Base-by-base conservation (phyloP, 768 basidiomycete genomes). In the Trametopsis cervina region DNA sequence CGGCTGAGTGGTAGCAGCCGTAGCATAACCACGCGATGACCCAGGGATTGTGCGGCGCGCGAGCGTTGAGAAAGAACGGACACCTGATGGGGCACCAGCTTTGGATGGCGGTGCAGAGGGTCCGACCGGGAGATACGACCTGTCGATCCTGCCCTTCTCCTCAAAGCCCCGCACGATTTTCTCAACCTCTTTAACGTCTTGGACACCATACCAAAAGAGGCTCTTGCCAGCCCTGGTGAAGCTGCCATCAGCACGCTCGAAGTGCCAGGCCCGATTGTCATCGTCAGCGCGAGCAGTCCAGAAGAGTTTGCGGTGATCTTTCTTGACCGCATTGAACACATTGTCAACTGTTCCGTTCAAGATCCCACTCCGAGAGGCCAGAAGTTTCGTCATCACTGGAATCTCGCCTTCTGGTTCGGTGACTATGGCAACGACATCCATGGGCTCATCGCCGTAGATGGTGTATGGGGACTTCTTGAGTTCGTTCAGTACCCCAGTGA, bases 211-310 rank as follows among this genome's bases (percentile, higher is more conserved):
- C 95, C 96, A 99, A 78, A 96, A 98, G 61, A 99, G 68, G 60
- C 84, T 93, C 67, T 83, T 83, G 17, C 95, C 94, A 15, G 89
- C 89, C 33, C 96, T 77, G 15, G 93, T 95, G 72, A 99, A 99
- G 66, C 89, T 91, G 0, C 96, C 96, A 57, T 98, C 94, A 0
- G 96, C 92, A 47, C 93, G 83, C 72, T 99, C 95, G 59, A 97
- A 99, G 70, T 99, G 95, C 96, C 96, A 99, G 3, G 85, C 79
- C 35, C 94, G 82, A 68, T 96, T 94, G 69, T 98, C 95, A 63
- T 98, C 95, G 55, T 97, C 93, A 3, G 84, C 84, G 56, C 85
- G 87, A 0, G 91, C 85, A n/a, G 94, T 97, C 96, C 96, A 98
- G 76, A 99, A 96, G 35, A 99, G 77, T 50, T 80, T 79, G 53